Evolutionary conservation across 208 protist species (phyloP).

Genomic region (Blastocrithidia nonstop): DNA sequence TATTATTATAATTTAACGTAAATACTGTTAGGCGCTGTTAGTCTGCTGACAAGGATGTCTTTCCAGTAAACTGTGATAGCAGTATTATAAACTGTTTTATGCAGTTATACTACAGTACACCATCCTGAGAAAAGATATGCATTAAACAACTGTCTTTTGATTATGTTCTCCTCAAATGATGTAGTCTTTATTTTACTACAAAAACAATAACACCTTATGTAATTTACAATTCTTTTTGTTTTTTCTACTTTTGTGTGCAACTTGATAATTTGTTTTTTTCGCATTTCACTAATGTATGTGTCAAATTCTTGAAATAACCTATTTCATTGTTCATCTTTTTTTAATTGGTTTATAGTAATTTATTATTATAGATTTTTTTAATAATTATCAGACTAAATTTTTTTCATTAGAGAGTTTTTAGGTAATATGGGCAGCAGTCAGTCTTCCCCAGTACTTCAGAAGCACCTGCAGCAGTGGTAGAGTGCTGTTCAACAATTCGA

Average conservation of each 20-base stretch:
- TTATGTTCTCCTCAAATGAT: not conserved
- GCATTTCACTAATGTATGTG: not conserved
- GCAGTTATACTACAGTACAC: no score
- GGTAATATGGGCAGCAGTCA: constrained; percentile 39
- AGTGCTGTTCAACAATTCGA: constrained; percentile 39
- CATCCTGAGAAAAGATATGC: no score
- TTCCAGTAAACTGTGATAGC: constrained; percentile 6
- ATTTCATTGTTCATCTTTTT: constrained; percentile 3
- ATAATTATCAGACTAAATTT: not conserved
- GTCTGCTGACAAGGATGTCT: not conserved
- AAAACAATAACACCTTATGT: not conserved
- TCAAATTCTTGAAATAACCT: not conserved
- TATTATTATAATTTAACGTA: no score
- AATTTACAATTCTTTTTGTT: not conserved
- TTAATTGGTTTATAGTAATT: not conserved
- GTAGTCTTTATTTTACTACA: not conserved
- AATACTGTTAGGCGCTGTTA: not conserved
- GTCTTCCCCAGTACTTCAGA: constrained; percentile 21
- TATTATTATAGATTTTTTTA: constrained; percentile 6
- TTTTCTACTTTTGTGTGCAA: not conserved
- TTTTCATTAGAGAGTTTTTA: not conserved
- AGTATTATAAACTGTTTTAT: no score
- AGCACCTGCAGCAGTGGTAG: constrained; percentile 69
- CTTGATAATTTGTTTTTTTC: not conserved
- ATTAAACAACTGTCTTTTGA: no score